Evolutionary conservation across 1,284 basidiomycete genomes (phyloP), one percentile per base, ranked within the genome.

Genomic region (Caloboletus inedulis): DNA sequence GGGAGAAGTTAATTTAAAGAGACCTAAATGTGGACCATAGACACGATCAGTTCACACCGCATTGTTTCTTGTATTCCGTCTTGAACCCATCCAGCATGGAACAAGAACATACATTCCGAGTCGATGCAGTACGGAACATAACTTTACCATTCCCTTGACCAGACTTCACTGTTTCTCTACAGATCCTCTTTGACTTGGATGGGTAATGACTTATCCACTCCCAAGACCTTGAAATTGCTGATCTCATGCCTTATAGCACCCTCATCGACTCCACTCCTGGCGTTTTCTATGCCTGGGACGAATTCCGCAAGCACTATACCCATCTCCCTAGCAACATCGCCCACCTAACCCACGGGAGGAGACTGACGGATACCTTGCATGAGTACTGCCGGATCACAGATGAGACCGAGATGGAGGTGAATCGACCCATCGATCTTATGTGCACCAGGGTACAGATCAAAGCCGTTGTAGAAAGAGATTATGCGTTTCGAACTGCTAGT

Each of bases 201-300:
- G 85, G 84, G 85, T 85, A 59, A 68, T 70, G 63, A 45, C 48
- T 13, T n/a, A 31, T 51, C 36, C 12, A 6, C 31, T 33, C 23
- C 8, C n/a, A n/a, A 18, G 7, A 6, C 12, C 47, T 30, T 49
- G 45, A 36, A 34, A 41, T 29, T 1, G 39, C 25, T 57, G 49
- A 69, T 25, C 39, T 45, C 34, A 29, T 44, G 13, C 14, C 40
- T 37, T 18, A 29, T 56, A 86, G 85, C 37, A 87, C 85, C 10
- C 75, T 87, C 52, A 79, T 87, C 53, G 85, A 88, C 68, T 86
- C 85, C 3, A 87, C 85, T 7, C 84, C 84, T 3, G 86, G 86
- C 6, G 80, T 87, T 21, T 58, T 80, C 45, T 75, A 75, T 58
- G 82, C 84, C 14, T 89, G 85, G 85, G 70, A 75, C 43, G 77